Percentiles rank a stretch among this genome's conserved stretches.
phyloP scores from a whole-genome alignment of 305 asterid genomes.

The Fraxinus greggii region DNA sequence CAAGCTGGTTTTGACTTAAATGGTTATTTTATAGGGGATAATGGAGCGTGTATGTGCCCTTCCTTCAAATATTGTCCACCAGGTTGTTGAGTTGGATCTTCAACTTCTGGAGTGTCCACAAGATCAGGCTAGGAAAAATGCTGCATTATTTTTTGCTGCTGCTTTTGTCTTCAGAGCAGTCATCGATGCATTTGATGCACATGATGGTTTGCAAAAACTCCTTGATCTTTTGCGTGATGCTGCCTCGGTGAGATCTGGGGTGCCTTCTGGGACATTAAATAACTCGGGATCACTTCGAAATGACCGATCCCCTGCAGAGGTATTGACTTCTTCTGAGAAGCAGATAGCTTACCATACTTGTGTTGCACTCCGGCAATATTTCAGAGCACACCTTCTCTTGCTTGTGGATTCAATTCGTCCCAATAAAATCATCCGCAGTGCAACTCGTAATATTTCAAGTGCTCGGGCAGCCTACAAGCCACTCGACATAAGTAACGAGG shows the following conservation, averaged over 20 bases:
- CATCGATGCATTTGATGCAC: conserved; percentile 88
- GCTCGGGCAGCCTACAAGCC: conserved; percentile 83
- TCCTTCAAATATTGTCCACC: conserved; percentile 75
- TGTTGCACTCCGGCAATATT: conserved; percentile 85
- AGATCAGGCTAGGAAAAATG: conserved; percentile 90
- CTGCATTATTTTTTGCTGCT: conserved; percentile 89
- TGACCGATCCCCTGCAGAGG: conserved; percentile 85
- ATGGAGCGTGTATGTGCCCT: conserved; percentile 99
- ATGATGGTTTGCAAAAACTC: conserved; percentile 85
- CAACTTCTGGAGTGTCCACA: conserved; percentile 82
- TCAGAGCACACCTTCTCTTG: conserved; percentile 87
- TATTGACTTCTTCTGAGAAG: conserved; percentile 87
- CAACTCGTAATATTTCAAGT: conserved; percentile 68
- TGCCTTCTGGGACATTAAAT: conserved; percentile 63
- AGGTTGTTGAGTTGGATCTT: conserved; percentile 85
- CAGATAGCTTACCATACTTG: conserved; percentile 96
- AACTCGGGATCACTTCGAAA: conserved; percentile 70
- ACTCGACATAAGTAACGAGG: conserved; percentile 92
- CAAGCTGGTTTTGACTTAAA: conserved; percentile 23
- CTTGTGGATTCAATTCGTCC: conserved; percentile 94
- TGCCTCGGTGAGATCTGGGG: conserved; percentile 96
- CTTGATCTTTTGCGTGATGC: conserved; percentile 80
- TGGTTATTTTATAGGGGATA: conserved; percentile 61
- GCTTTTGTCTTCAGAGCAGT: conserved; percentile 95
- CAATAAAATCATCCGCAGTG: conserved; percentile 70